phyloP scores from a whole-genome alignment of 2,329 filamentous ascomycete species.

The Pseudocercospora fuligena region DNA sequence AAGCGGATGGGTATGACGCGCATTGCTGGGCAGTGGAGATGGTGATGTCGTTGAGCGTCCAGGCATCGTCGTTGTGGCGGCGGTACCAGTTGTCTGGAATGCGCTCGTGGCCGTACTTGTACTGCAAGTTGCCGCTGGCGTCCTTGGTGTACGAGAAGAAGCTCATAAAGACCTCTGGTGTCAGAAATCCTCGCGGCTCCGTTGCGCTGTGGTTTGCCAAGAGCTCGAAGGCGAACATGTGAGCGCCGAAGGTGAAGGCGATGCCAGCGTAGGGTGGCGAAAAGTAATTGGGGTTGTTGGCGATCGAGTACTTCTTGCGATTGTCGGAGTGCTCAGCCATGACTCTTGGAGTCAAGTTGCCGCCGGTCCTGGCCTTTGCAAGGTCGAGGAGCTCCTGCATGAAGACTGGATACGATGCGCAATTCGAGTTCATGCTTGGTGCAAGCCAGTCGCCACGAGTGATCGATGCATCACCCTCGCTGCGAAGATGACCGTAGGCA shows the following conservation, averaged over 20 bases:
- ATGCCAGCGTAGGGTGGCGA: slow-evolving; percentile 34
- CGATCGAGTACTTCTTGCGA: slow-evolving; percentile 35
- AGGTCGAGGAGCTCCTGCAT: slow-evolving; percentile 34
- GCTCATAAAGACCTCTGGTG: slow-evolving; percentile 29
- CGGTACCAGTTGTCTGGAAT: slow-evolving; percentile 38
- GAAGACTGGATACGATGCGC: slow-evolving; percentile 33
- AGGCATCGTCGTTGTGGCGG: slow-evolving; percentile 31
- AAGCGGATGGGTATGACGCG: slow-evolving; percentile 31
- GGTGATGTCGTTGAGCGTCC: slow-evolving; percentile 32
- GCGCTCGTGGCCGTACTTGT: slow-evolving; percentile 32
- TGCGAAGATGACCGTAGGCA: slow-evolving; percentile 33
- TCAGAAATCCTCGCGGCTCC: slow-evolving; percentile 31
- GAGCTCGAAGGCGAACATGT: slow-evolving; percentile 36
- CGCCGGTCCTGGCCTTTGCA: slow-evolving; percentile 26
- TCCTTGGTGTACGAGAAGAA: slow-evolving; percentile 34
- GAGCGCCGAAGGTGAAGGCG: slow-evolving; percentile 37
- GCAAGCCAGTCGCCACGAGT: slow-evolving; percentile 37
- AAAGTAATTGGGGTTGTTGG: slow-evolving; percentile 38
- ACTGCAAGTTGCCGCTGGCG: slow-evolving; percentile 25
- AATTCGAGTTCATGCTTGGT: slow-evolving; percentile 34
- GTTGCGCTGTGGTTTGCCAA: slow-evolving; percentile 35
- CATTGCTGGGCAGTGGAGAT: slow-evolving; percentile 36
- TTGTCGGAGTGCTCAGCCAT: slow-evolving; percentile 35
- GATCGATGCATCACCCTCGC: slow-evolving; percentile 35
- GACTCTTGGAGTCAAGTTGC: slow-evolving; percentile 32